A percentile compares a stretch with the other conserved stretches of the same genome.
phyloP scores from a whole-genome alignment of 306 rosid genomes.

The Glycine latifolia region DNA sequence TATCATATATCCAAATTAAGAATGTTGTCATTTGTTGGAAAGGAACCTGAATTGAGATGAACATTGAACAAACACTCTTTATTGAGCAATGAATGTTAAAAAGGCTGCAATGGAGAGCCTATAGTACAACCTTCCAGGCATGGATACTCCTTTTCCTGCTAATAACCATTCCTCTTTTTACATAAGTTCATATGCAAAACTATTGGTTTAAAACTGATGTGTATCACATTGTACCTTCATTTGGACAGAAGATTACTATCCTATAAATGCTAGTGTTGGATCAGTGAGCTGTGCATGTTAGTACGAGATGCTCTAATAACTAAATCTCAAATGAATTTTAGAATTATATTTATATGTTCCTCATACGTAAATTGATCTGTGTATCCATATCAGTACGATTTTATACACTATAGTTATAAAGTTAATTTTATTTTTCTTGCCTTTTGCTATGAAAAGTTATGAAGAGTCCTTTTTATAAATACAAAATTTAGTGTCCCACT shows the following conservation, averaged over 20 bases:
- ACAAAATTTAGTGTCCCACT: not conserved
- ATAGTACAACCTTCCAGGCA: not conserved
- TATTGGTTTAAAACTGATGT: not conserved
- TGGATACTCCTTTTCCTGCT: not conserved
- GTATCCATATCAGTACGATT: not conserved
- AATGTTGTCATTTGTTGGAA: not conserved
- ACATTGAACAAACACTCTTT: not conserved
- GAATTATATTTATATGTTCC: not conserved
- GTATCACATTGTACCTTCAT: not conserved
- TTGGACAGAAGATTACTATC: not conserved
- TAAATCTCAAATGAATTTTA: not conserved
- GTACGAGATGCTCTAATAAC: not conserved
- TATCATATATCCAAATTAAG: not conserved
- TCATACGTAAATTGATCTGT: not conserved
- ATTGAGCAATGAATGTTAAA: not conserved
- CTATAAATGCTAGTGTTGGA: not conserved
- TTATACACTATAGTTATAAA: not conserved
- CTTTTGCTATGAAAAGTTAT: not conserved
- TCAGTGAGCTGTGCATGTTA: not conserved
- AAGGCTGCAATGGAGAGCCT: not conserved
- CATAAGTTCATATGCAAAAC: not conserved
- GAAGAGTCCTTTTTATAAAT: not conserved
- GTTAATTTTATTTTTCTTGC: not conserved
- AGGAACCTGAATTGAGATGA: not conserved
- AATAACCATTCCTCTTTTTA: not conserved